Evolutionary conservation across 2,329 filamentous ascomycete genomes (phyloP).

Genomic region (Trichoderma semiorbis): DNA sequence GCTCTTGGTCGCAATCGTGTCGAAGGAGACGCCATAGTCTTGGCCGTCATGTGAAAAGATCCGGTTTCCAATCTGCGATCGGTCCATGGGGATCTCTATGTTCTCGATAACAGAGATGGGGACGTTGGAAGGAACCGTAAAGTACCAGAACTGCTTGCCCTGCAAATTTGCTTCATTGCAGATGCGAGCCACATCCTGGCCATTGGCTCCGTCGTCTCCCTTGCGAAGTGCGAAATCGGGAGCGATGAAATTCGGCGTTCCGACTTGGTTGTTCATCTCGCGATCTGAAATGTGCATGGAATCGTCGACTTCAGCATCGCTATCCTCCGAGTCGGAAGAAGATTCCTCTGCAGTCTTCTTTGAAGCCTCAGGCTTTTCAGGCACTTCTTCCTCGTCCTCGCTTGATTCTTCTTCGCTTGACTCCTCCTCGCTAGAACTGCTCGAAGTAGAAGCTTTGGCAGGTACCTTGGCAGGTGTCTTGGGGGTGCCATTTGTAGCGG

Average conservation of each 20-base stretch:
- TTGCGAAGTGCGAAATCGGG: conserved; percentile 55
- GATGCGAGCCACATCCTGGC: conserved; percentile 49
- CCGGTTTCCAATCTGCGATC: conserved; percentile 48
- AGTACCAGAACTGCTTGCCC: conserved; percentile 78
- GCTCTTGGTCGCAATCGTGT: conserved; percentile 47
- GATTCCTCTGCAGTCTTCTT: conserved; percentile 19
- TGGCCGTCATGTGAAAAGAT: conserved; percentile 62
- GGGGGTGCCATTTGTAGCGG: not conserved
- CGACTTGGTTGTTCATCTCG: conserved; percentile 31
- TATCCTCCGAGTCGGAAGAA: conserved; percentile 30
- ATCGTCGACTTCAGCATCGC: conserved; percentile 33
- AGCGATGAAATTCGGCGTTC: conserved; percentile 44
- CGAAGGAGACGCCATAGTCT: conserved; percentile 58
- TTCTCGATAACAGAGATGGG: conserved; percentile 65
- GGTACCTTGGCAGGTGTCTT: not conserved
- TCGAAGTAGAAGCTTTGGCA: not conserved
- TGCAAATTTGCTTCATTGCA: conserved; percentile 57
- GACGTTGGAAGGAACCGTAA: conserved; percentile 67
- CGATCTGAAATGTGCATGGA: conserved; percentile 39
- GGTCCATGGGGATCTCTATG: conserved; percentile 58
- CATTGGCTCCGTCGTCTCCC: conserved; percentile 35
- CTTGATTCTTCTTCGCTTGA: conserved; percentile 11
- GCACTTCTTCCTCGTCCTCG: conserved; percentile 1
- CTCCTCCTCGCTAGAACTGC: conserved; percentile 18
- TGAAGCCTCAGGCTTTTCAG: conserved; percentile 19